Conservation (phyloP, 768 basidiomycete species). For the Pholiota conissans region DNA sequence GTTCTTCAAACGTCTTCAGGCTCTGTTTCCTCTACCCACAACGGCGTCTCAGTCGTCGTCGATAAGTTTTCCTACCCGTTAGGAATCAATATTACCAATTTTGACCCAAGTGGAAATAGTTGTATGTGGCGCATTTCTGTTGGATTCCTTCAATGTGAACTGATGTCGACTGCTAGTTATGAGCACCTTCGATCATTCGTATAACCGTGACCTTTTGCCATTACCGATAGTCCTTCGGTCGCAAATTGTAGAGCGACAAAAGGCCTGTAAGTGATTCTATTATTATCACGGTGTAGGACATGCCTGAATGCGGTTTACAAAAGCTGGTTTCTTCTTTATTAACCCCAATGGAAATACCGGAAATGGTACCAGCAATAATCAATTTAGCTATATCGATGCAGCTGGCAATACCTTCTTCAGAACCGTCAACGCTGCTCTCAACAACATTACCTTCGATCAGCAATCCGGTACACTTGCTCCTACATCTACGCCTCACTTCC, state of each 20-base stretch:
- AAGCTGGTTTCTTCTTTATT: constrained; percentile 52
- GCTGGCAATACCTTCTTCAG: constrained; percentile 64
- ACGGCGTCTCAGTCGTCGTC: constrained; percentile 35
- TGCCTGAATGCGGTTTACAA: constrained; percentile 17
- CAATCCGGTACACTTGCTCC: constrained; percentile 51
- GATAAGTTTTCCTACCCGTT: constrained; percentile 49
- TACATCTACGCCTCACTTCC: constrained; percentile 1
- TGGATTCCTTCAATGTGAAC: background rate
- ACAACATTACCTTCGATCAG: constrained; percentile 60
- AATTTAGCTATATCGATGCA: constrained; percentile 58
- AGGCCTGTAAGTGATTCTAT: constrained; percentile 43
- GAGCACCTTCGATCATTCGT: constrained; percentile 65
- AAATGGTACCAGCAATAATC: constrained; percentile 72
- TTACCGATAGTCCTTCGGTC: constrained; percentile 59
- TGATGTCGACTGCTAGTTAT: constrained; percentile 38
- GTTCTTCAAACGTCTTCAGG: constrained; percentile 42
- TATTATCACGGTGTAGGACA: background rate
- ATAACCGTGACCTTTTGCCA: constrained; percentile 57
- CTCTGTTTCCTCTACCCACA: constrained; percentile 37
- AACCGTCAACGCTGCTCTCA: constrained; percentile 57
- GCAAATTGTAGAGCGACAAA: constrained; percentile 58
- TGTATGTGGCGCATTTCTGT: constrained; percentile 29
- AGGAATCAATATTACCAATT: constrained; percentile 41
- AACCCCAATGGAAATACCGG: constrained; percentile 50
- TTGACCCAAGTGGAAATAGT: constrained; percentile 31